Base-by-base conservation (phyloP, 176 grass and related monocot genomes). In the Zoysia japonica region DNA sequence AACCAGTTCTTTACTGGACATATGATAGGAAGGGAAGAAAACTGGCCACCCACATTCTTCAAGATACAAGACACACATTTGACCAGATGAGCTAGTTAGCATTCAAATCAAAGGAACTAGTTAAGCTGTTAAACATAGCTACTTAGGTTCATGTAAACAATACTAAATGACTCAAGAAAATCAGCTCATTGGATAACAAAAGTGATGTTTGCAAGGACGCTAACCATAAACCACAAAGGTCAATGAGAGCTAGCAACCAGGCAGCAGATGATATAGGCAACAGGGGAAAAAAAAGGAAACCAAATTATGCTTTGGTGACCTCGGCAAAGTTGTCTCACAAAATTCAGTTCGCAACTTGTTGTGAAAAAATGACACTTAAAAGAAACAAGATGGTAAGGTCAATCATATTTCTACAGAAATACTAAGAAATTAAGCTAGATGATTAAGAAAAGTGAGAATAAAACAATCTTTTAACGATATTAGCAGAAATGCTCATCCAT, bases 211-310 rank as follows among this genome's bases (percentile, higher is more conserved):
- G 85, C 88, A 7, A 65, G 48, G 63, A 68, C 64, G 45, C 65
- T 28, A 67, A 37, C 38, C 83, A 86, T 65, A 64, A 83, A 72
- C 76, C 41, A 61, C 52, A 51, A 20, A 75, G 67, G 65, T 55
- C 9, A 67, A 78, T 49, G 75, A 75, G 16, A 11, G 11, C 20
- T 7, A 57, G 76, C 87, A 89, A 78, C 53, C 72, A 72, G 6
- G 79, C 67, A 75, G 49, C 43, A 20, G 49, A n/a, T 66, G 42
- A 82, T 87, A 42, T 93, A 70, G 88, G 85, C 91, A 93, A 90
- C 88, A 88, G 91, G 91, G 88, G 0, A 90, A 90, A 93, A 93
- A 28, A 86, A 77, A 93, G 85, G 91, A 75, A 86, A 88, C 83
- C 86, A 84, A 88, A 88, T 2, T n/a, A 51, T 55, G 70, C 60